Evolutionary conservation across 2,329 filamentous ascomycete genomes (phyloP), one percentile per base, ranked within the genome.

Genomic region (Talaromyces pinophilus): DNA sequence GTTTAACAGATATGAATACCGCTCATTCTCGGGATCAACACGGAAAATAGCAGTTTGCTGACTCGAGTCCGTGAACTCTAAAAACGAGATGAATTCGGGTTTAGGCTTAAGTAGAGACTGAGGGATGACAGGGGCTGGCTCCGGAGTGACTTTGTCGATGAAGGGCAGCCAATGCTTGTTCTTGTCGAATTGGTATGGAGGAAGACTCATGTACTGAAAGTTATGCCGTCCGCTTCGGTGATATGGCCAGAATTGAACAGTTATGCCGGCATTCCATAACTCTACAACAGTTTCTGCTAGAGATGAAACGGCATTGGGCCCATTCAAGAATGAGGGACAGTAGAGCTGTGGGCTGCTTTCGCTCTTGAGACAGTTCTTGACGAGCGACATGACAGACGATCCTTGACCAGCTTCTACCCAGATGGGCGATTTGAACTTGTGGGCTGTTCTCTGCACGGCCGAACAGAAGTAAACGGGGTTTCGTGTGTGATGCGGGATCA

Each of bases 391-490:
- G 17, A 80, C 72, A 2, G 75, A 71, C 0, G 77, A 77, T 64
- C 70, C 75, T 5, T 77, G 79, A 0, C 82, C 82, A 0, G 81
- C 81, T 66, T 84, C 82, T 0, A 83, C 74, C 64, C 71, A 83
- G 17, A 79, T 68, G n/a, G 55, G 28, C 0, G 73, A 72, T 33
- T 46, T 46, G n/a, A 73, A 70, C 5, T 73, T 59, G 7, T 76
- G 61, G 0, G 73, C 68, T 0, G 85, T 68, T 1, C 82, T 69
- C 46, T 79, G 70, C 0, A 84, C 66, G 0, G 77, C 82, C 2
- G 82, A 72, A 3, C 73, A 52, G 70, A 85, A 85, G 70, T 74
- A 83, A 0, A 85, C 83, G 0, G 83, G 81, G 0, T 78, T 44
- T 1, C 82, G 69, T 70, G 81, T 77, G 62, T 85, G 83, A 0